A percentile compares a stretch with the other conserved stretches of the same genome.
These are phyloP conservation scores for Mycocalia duriaeana DNA, from an alignment of 1,284 basidiomycete species.

Conservation along the genomic window DNA sequence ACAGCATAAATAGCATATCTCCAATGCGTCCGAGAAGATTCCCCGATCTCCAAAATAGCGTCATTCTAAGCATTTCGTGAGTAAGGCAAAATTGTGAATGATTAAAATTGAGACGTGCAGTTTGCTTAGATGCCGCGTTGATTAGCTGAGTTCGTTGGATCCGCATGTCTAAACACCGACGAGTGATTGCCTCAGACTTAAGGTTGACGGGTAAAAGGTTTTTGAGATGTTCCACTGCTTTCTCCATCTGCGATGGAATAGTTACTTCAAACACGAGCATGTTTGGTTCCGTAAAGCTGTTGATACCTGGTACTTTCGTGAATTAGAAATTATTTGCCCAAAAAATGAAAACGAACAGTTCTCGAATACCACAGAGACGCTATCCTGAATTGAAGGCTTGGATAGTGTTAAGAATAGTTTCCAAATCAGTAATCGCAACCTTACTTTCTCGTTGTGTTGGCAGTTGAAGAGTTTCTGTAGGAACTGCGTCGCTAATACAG, in stretches of 20 bases:
- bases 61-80: constrained; percentile 27
- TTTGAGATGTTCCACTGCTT: constrained; percentile 34
- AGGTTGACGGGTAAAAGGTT: constrained; percentile 26
- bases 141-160: constrained; percentile 35
- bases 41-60: constrained; percentile 47
- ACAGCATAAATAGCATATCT: constrained; percentile 75
- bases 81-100: background rate
- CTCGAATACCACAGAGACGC: constrained; percentile 55
- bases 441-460: constrained; percentile 67
- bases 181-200: constrained; percentile 34
- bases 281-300: constrained; percentile 56
- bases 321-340: background rate
- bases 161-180: constrained; percentile 41
- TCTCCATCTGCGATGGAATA: constrained; percentile 35
- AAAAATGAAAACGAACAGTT: constrained; percentile 40
- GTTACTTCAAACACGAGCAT: constrained; percentile 50
- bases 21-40: constrained; percentile 73
- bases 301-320: constrained; percentile 40
- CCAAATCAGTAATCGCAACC: constrained; percentile 4
- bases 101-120: constrained; percentile 30
- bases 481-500: constrained; percentile 45
- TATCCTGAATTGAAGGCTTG: constrained; percentile 66
- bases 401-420: constrained; percentile 3
- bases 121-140: constrained; percentile 36
- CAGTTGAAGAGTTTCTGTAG: constrained; percentile 52